phyloP scores from a whole-genome alignment of 1,284 basidiomycete species.

The Cutaneotrichosporon arboriforme region DNA sequence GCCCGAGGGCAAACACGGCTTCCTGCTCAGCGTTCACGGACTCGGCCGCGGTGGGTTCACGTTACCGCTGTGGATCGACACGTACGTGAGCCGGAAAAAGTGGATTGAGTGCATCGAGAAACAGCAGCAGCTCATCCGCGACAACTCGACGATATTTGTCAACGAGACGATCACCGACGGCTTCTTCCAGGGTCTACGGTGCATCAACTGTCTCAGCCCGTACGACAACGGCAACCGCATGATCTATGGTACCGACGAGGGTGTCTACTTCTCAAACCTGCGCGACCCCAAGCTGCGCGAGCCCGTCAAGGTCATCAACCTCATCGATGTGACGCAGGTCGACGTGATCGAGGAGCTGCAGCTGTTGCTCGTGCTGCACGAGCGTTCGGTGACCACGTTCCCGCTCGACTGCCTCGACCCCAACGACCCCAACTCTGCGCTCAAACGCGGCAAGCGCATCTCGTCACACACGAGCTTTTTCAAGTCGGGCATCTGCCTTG shows the following conservation, averaged over 20 bases:
- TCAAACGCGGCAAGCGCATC: slow-evolving; percentile 91
- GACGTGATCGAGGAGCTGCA: slow-evolving; percentile 96
- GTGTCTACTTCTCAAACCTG: slow-evolving; percentile 88
- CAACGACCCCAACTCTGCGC: slow-evolving; percentile 78
- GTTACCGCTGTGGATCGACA: slow-evolving; percentile 87
- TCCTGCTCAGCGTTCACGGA: slow-evolving; percentile 87
- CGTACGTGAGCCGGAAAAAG: slow-evolving; percentile 78
- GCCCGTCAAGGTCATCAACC: slow-evolving; percentile 82
- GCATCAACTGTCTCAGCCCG: slow-evolving; percentile 90
- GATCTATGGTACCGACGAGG: slow-evolving; percentile 95
- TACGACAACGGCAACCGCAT: slow-evolving; percentile 82
- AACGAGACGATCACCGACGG: slow-evolving; percentile 77
- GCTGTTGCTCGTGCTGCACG: slow-evolving; percentile 91
- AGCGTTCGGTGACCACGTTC: slow-evolving; percentile 93
- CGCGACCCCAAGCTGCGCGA: slow-evolving; percentile 65
- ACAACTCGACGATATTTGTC: slow-evolving; percentile 82
- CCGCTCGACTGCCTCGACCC: slow-evolving; percentile 89
- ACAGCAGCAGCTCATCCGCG: slow-evolving; percentile 79
- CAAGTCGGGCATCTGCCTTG: slow-evolving; percentile 90
- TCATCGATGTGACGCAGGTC: slow-evolving; percentile 88
- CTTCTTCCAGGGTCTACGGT: slow-evolving; percentile 75
- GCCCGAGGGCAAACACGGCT: slow-evolving; percentile 77
- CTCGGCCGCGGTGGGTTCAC: slow-evolving; percentile 90
- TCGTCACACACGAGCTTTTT: slow-evolving; percentile 97
- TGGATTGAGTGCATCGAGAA: slow-evolving; percentile 91